Percentiles rank a stretch among this genome's conserved stretches.
phyloP scores from a whole-genome alignment of 345 rosid genomes.

The Arabis hirsuta region DNA sequence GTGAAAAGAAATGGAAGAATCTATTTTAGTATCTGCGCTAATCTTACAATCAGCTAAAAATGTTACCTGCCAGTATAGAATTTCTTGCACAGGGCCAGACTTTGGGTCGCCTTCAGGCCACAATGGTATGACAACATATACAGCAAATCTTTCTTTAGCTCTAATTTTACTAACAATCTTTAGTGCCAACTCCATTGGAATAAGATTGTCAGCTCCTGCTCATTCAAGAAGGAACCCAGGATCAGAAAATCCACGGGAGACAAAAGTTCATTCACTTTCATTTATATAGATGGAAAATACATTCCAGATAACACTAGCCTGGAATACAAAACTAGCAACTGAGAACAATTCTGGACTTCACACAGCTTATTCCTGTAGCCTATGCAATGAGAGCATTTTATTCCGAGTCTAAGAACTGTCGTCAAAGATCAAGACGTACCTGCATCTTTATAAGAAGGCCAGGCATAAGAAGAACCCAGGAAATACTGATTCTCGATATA shows the following conservation, averaged over 20 bases:
- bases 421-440: slow-evolving; percentile 51
- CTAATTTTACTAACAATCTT: slow-evolving; percentile 89
- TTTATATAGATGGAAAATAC: slow-evolving; percentile 5
- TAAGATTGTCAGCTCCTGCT: slow-evolving; percentile 92
- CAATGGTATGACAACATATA: slow-evolving; percentile 85
- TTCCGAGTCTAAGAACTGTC: slow-evolving; percentile 20
- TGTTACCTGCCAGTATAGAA: slow-evolving; percentile 93
- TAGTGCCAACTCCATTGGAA: slow-evolving; percentile 96
- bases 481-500: slow-evolving; percentile 99
- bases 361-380: not conserved
- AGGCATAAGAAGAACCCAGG: slow-evolving; percentile 95
- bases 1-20: slow-evolving; percentile 6
- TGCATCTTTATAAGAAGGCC: slow-evolving; percentile 87
- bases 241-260: not conserved
- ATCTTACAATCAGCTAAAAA: slow-evolving; percentile 3
- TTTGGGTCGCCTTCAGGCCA: slow-evolving; percentile 99
- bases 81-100: slow-evolving; percentile 80
- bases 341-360: slow-evolving; percentile 5
- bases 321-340: not conserved
- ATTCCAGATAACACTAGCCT: not conserved
- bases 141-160: slow-evolving; percentile 87
- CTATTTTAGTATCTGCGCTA: not conserved
- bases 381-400: slow-evolving; percentile 10
- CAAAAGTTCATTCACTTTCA: not conserved
- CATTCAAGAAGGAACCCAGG: slow-evolving; percentile 15